Base-by-base conservation (phyloP, 1,284 basidiomycete genomes). In the Malassezia sympodialis region DNA sequence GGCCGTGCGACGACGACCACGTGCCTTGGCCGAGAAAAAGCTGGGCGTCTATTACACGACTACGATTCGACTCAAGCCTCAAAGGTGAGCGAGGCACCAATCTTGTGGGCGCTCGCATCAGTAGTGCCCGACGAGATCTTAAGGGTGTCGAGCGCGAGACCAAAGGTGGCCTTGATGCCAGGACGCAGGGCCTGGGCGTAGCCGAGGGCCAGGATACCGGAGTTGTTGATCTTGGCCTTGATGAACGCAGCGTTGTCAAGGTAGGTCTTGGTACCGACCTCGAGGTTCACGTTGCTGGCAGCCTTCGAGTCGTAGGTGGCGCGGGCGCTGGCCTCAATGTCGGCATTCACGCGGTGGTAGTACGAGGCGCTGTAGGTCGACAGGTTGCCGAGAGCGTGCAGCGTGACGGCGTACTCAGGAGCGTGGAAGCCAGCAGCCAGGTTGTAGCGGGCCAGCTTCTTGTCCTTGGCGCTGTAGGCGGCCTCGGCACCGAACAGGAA, bases 191-290 rank as follows among this genome's bases (percentile, higher is more conserved):
- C 68, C 65, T 69, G 68, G 46, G 66, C 68, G 66, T 70, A 70
- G 57, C 65, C 66, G 53, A 70, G 64, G 58, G 65, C 66, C 54
- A 71, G 63, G 61, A 70, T 66, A 60, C 68, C 67, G 63, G 84
- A 77, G 80, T 93, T 93, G 84, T 94, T 96, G 80, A 98, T 93
- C 84, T 98, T 98, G 72, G 90, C 88, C 83, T 99, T 94, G 80
- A 94, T 81, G 75, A 89, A 94, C 21, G 90, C 86, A 68, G 89
- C 84, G 53, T 82, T 79, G 80, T 94, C 90, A 63, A 93, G 84
- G 80, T 85, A 86, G 52, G 72, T 74, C 83, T 96, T 96, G 75
- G 88, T 84, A 75, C 93, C 93, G 65, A 98, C 90, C 79, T 98
- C 93, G 72, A 98, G 83, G 63, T 82, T 83, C 76, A 96, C 88